Evolutionary conservation across 805 yeast species (phyloP).

Genomic region (Candida glaebosa): DNA sequence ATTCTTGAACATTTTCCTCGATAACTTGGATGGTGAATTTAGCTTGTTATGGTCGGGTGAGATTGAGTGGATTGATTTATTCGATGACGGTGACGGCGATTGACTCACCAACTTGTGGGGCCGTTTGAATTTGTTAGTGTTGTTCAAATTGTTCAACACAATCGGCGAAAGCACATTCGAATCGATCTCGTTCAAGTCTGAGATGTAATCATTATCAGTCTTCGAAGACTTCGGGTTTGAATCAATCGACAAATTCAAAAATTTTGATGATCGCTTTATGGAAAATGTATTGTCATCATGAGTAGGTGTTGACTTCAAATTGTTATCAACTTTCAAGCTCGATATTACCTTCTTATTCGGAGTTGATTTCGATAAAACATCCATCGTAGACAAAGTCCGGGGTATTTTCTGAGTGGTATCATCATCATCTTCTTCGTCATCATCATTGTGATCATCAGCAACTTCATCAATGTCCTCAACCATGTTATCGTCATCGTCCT

Average conservation of each 20-base stretch:
- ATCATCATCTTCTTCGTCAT: not conserved
- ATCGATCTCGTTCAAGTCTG: constrained; percentile 1
- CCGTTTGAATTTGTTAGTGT: constrained; percentile 36
- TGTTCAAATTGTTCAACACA: not conserved
- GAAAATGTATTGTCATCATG: constrained; percentile 8
- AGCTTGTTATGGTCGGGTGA: constrained; percentile 9
- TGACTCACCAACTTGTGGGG: constrained; percentile 44
- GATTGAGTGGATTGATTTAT: constrained; percentile 6
- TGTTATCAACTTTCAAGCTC: not conserved
- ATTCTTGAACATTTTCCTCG: constrained; percentile 27
- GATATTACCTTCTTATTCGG: not conserved
- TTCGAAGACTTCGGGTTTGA: constrained; percentile 11
- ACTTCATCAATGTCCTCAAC: too few relatives aligned
- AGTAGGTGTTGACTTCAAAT: not conserved
- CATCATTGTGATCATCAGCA: not conserved
- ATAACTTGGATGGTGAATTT: constrained; percentile 26
- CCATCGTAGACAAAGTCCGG: not conserved
- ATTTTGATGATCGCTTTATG: constrained; percentile 41
- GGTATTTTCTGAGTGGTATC: constrained; percentile 3
- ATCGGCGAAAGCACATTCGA: constrained; percentile 9
- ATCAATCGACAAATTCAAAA: constrained; percentile 38
- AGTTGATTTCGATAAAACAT: not conserved
- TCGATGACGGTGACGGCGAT: constrained; percentile 38
- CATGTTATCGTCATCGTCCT: constrained; percentile 9
- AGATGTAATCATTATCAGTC: constrained; percentile 3